Percentiles rank a stretch among this genome's conserved stretches.
phyloP scores from a whole-genome alignment of 2,329 filamentous ascomycete genomes.

The Claviceps sp. region DNA sequence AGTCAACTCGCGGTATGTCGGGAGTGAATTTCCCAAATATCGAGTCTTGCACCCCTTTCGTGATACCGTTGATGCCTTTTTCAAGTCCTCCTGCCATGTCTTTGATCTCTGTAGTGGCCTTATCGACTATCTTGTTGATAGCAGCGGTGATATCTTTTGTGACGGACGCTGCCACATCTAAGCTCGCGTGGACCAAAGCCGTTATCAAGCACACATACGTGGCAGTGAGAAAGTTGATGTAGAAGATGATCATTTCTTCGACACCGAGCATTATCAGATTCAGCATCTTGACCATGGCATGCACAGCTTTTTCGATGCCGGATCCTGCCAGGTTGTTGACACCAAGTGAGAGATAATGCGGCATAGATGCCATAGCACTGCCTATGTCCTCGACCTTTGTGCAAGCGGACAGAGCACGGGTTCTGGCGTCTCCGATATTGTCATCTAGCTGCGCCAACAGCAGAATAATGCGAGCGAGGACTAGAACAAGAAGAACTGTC shows the following conservation, averaged over 20 bases:
- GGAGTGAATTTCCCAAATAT: slow-evolving; percentile 38
- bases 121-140: slow-evolving; percentile 36
- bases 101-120: slow-evolving; percentile 47
- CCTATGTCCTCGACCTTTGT: slow-evolving; percentile 85
- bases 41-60: slow-evolving; percentile 25
- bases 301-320: slow-evolving; percentile 68
- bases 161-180: slow-evolving; percentile 49
- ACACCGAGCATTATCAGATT: slow-evolving; percentile 69
- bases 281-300: slow-evolving; percentile 67
- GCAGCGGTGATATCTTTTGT: slow-evolving; percentile 38
- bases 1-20: slow-evolving; percentile 41
- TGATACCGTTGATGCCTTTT: slow-evolving; percentile 37
- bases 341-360: slow-evolving; percentile 79
- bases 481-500: slow-evolving; percentile 79
- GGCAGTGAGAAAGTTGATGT: slow-evolving; percentile 80
- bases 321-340: slow-evolving; percentile 76
- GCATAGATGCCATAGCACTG: slow-evolving; percentile 95
- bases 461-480: slow-evolving; percentile 70
- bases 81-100: slow-evolving; percentile 36
- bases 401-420: slow-evolving; percentile 77
- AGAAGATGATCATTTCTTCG: slow-evolving; percentile 78
- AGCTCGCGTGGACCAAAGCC: slow-evolving; percentile 64
- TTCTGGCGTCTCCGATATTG: slow-evolving; percentile 62
- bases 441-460: slow-evolving; percentile 59
- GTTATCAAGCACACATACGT: slow-evolving; percentile 87